These are phyloP conservation scores for Fomitopsis betulina DNA, from an alignment of 1,284 basidiomycete species.

Conservation along the genomic window DNA sequence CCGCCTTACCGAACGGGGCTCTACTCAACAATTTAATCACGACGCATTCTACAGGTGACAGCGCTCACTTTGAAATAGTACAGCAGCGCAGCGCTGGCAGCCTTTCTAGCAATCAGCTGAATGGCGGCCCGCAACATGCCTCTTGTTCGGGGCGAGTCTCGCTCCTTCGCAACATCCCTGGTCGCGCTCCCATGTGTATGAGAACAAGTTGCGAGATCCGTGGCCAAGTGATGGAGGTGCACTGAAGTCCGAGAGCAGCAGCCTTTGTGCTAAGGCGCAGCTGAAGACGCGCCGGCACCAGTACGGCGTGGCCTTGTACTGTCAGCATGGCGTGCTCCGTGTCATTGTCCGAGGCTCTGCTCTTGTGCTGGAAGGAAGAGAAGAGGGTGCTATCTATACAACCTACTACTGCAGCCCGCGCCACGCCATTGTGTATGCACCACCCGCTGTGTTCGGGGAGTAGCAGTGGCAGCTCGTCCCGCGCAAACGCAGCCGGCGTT, in stretches of 20 bases:
- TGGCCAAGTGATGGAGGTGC: not conserved
- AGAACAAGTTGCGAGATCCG: not conserved
- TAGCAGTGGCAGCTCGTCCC: too few species aligned
- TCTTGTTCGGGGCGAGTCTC: not conserved
- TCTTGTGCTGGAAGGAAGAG: constrained; percentile 3
- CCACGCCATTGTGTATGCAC: not conserved
- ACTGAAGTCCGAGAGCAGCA: not conserved
- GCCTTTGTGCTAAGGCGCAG: not conserved
- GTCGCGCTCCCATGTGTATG: not conserved
- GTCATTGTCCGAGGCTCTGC: not conserved
- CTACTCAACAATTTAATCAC: too few species aligned
- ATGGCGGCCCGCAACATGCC: not conserved
- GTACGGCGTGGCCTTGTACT: not conserved
- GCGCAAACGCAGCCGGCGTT: not conserved
- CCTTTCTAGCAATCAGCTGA: not conserved
- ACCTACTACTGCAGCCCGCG: not conserved
- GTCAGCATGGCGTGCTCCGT: not conserved
- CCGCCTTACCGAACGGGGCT: too few species aligned
- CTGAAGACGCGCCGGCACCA: not conserved
- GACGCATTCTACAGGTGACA: too few species aligned
- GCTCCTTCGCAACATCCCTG: not conserved
- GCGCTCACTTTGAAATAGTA: too few species aligned
- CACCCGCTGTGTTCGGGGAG: too few species aligned
- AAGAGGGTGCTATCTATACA: not conserved
- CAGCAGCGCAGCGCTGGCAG: not conserved